phyloP scores from a whole-genome alignment of 129 eudicot species.

The Gnaphalium uliginosum region DNA sequence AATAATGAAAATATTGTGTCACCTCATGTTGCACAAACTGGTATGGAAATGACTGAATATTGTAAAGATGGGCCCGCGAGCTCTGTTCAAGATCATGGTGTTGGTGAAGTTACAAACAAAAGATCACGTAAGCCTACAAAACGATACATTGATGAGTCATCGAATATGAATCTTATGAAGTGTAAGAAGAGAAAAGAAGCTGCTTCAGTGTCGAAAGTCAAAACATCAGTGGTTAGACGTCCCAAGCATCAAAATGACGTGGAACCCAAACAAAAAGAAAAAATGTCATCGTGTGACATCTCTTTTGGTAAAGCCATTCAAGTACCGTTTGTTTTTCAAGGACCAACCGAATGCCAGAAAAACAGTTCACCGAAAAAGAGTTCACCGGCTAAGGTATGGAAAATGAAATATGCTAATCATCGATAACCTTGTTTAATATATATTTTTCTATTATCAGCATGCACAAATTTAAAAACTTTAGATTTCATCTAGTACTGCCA shows the following conservation, averaged over 20 bases:
- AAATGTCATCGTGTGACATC: slow-evolving; percentile 35
- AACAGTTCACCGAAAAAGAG: neutral
- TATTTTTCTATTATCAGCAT: too few relatives aligned
- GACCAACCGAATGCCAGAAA: slow-evolving; percentile 36
- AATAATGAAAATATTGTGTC: slow-evolving; percentile 29
- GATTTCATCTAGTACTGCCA: too few relatives aligned
- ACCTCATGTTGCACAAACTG: slow-evolving; percentile 25
- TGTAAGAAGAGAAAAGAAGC: slow-evolving; percentile 45
- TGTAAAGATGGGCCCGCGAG: slow-evolving; percentile 31
- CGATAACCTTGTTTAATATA: neutral
- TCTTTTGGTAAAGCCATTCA: slow-evolving; percentile 59
- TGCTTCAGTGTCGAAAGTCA: slow-evolving; percentile 38
- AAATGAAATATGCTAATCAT: neutral
- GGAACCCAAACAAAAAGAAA: slow-evolving; percentile 36
- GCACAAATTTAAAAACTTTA: too few relatives aligned
- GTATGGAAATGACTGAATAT: slow-evolving; percentile 7
- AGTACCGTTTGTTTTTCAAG: slow-evolving; percentile 68
- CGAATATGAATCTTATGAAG: slow-evolving; percentile 32
- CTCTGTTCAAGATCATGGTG: slow-evolving; percentile 34
- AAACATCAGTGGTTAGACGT: slow-evolving; percentile 36
- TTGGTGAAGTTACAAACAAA: slow-evolving; percentile 41
- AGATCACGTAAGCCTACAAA: slow-evolving; percentile 73
- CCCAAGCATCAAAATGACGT: slow-evolving; percentile 32
- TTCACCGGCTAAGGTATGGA: slow-evolving; percentile 20
- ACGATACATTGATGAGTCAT: slow-evolving; percentile 72